Percentiles rank a stretch among this genome's conserved stretches.
Conservation (phyloP, 371 early-diverging fungal genomes). For the Mucor racemosus region DNA sequence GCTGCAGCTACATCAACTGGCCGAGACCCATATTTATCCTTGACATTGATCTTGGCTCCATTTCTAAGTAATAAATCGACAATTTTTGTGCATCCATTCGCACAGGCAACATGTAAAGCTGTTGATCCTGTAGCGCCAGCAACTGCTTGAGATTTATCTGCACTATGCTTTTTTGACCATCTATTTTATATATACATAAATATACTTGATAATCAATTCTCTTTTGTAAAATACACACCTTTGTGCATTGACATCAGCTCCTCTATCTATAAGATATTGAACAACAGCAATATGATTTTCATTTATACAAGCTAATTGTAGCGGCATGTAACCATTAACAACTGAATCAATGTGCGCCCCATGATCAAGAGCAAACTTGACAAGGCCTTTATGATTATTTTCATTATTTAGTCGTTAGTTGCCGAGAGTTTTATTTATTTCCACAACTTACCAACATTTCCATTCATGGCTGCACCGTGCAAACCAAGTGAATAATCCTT, state of each 20-base stretch:
- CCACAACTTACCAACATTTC: constrained; percentile 61
- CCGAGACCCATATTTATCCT: constrained; percentile 69
- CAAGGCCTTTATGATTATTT: constrained; percentile 49
- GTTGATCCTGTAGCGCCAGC: constrained; percentile 65
- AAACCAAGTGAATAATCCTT: constrained; percentile 56
- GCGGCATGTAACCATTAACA: constrained; percentile 69
- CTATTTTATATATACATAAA: constrained; percentile 27
- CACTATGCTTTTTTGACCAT: constrained; percentile 35
- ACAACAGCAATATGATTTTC: constrained; percentile 68
- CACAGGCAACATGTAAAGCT: constrained; percentile 78
- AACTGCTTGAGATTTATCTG: constrained; percentile 36
- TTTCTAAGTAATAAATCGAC: constrained; percentile 66
- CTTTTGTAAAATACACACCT: constrained; percentile 28
- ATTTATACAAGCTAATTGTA: constrained; percentile 74
- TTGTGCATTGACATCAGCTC: constrained; percentile 74
- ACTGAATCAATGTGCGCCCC: constrained; percentile 75
- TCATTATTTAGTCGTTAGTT: neutral
- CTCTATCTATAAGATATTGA: constrained; percentile 73
- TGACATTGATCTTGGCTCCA: constrained; percentile 62
- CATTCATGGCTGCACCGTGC: constrained; percentile 67
- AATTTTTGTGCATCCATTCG: constrained; percentile 65
- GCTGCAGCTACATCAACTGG: constrained; percentile 63
- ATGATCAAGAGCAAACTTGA: constrained; percentile 74
- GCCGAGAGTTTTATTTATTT: neutral
- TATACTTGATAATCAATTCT: neutral